Evolutionary conservation across 108 stramenopile species (phyloP).

Genomic region (Stephanodiscus triporus): DNA sequence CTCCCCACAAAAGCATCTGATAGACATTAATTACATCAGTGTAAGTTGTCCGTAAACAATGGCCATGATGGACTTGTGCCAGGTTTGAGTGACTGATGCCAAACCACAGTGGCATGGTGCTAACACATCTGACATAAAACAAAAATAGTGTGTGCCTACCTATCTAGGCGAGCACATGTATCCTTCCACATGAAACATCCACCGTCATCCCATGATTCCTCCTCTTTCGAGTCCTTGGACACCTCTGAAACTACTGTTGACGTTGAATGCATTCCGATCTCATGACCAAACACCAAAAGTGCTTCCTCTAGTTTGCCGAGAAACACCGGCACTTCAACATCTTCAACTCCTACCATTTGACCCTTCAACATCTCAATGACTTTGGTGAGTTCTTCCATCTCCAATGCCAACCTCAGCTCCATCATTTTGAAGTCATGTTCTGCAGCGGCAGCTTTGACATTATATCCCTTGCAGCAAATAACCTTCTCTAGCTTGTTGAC

Average conservation of each 20-base stretch:
- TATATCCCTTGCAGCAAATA: constrained; percentile 4
- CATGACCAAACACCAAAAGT: not conserved
- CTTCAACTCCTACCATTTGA: not conserved
- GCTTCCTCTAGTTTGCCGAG: constrained; percentile 23
- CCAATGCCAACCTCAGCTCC: not conserved
- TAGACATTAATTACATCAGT: too few relatives aligned
- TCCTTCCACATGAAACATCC: too few relatives aligned
- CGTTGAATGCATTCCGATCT: not conserved
- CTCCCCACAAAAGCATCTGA: too few relatives aligned
- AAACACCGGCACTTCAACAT: not conserved
- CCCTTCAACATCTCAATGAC: constrained; percentile 13
- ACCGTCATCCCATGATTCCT: not conserved
- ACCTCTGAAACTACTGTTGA: not conserved
- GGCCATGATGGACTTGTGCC: not conserved
- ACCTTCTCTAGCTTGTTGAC: constrained; percentile 11
- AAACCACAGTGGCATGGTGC: not conserved
- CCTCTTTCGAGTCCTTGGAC: not conserved
- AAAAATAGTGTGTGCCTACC: too few relatives aligned
- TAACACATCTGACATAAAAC: too few relatives aligned
- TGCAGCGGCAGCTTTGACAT: constrained; percentile 9
- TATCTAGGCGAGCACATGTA: too few relatives aligned
- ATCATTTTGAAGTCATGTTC: not conserved
- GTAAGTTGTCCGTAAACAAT: too few relatives aligned
- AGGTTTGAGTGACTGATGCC: not conserved
- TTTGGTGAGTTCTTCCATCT: constrained; percentile 1